Base-by-base conservation (phyloP, 345 rosid species). In the Erysimum cheiranthoides region DNA sequence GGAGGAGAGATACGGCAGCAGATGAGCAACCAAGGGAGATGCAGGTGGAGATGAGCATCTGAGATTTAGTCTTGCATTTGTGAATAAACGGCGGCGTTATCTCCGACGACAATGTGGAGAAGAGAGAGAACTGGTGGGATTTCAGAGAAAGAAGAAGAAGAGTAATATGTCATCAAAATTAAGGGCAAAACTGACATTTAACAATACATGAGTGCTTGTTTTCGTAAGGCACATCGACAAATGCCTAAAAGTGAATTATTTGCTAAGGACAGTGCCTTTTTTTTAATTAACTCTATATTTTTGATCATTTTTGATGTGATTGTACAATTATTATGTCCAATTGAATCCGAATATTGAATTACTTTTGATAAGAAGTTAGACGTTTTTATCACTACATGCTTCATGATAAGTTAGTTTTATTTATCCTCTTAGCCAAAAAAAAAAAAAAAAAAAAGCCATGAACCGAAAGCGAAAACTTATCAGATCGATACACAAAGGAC, bases 41-140 rank as follows among this genome's bases (percentile, higher is more conserved):
- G 83, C 90, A 93, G 28, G 93, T 81, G 78, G 88, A 85, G 56
- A 93, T 71, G 79, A 93, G 87, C 60, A 85, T 82, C 52, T 86
- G 91, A 61, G 53, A 17, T 13, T 82, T 10, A 10, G 86, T 80
- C 50, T 80, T 84, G 88, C 98, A 90, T 82, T 74, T 84, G 68
- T 81, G 82, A 4, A 90, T 82, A 10, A 87, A 82, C 50, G 81
- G 61, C 13, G 87, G 76, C 5, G 82, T 75, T 32, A 80, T 73
- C 10, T 61, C 78, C 61, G 66, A 71, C 53, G 61, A 39, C 0
- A 39, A 1, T 25, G 82, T 79, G 56, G 82, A 70, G 36, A 74
- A 79, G 69, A 39, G 71, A 70, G 63, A 49, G 62, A 43, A 17
- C 2, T 38, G 51, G 40, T 45, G 61, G 2, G 66, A 61, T 46